Evolutionary conservation across 768 basidiomycete genomes (phyloP), one percentile per base, ranked within the genome.

Genomic region (Pleurotus djamor): DNA sequence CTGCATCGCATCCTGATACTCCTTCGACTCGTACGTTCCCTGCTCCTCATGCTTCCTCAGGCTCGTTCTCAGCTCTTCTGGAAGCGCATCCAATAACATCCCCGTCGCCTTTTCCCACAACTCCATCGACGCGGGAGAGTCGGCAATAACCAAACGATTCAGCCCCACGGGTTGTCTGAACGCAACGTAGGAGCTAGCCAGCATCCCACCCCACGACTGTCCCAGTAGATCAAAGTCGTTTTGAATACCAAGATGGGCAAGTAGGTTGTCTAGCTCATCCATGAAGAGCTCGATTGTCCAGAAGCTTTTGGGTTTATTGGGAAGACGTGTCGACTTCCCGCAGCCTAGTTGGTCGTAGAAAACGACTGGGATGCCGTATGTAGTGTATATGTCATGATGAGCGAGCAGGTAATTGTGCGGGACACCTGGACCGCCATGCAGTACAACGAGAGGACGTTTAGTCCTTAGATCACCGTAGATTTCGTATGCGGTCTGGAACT

Each of bases 261-360:
- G 62, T 7, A 85, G 68, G 65, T 74, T 77, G 57, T 78, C 68
- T 47, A 85, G 76, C 69, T 86, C 80, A 60, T 80, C 73, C 62
- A 82, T 68, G 71, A 84, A 84, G 4, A 85, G 72, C 56, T 77
- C 66, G 33, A 71, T 66, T 14, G 73, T 81, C 83, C 83, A 84
- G 70, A 86, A 86, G 10, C 77, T 73, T 12, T 71, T 72, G 5
- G 65, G 72, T 63, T 81, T 84, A 60, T 84, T 79, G 7, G 67
- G 78, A 16, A 84, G 71, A 62, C 83, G 82, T 7, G 83, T 83
- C 10, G 84, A 86, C 28, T 69, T 68, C n/a, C 83, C 83, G 58
- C 69, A 76, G 6, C 84, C 84, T 48, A 86, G 59, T 64, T 86
- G 85, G 65, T 84, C 82, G 68, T 86, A 85, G 48, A 84, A 64